Base-by-base conservation (phyloP, 768 basidiomycete genomes). In the Pholiota conissans region DNA sequence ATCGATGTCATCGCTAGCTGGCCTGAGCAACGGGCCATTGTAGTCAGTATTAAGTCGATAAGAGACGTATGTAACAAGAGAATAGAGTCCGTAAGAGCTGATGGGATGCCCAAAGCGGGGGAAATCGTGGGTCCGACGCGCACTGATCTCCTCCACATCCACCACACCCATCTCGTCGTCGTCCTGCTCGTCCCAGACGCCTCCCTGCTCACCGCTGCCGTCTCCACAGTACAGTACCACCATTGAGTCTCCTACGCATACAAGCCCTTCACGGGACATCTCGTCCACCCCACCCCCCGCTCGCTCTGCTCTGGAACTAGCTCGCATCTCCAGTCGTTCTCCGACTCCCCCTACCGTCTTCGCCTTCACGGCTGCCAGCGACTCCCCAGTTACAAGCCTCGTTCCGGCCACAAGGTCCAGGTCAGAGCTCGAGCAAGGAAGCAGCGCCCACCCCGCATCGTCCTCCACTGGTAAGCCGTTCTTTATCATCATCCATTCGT, bases 161-260 rank as follows among this genome's bases (percentile, higher is more conserved):
- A 60, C 55, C 55, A 55, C 50, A 57, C 56, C 57, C 61, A 59
- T 55, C 40, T 32, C 28, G 6, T 46, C 40, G 37, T 35, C 53
- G 29, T 28, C 24, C 29, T 18, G 18, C 28, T 28, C 29, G 13
- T 32, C 29, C 27, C n/a, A 18, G 22, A 32, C 42, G 20, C 27
- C 20, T 42, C 51, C 47, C 40, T 60, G 48, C 54, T 55, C 58
- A 27, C 55, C 58, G 61, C 59, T 29, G 37, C 39, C 51, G 59
- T 59, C 49, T 35, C 35, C 47, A 50, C 32, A 42, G 22, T 45
- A 9, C 11, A 20, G 42, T 45, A 11, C 42, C 73, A 80, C 79
- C 78, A 90, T 90, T 88, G 85, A 87, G 86, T 77, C 86, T 76
- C 71, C 77, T 76, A 82, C 80, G 68, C 74, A 78, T 70, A 74